These are phyloP conservation scores for Aphanomyces invadans DNA, from an alignment of 352 stramenopile genomes.

Conservation along the genomic window DNA sequence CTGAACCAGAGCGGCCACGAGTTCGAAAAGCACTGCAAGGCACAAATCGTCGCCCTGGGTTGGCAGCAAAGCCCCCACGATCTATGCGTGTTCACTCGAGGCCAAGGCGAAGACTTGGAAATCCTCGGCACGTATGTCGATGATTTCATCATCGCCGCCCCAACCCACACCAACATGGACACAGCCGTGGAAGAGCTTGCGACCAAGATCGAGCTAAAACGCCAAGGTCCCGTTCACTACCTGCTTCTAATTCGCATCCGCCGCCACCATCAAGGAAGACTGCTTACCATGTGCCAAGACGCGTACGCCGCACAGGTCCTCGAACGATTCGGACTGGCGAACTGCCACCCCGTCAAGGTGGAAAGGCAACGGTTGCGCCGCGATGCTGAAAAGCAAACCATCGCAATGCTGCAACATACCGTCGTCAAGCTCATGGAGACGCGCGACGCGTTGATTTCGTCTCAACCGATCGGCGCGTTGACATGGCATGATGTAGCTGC, in stretches of 20 bases:
- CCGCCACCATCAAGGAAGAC: background rate
- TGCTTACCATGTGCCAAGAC: background rate
- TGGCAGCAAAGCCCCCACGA: background rate
- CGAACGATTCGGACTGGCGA: slow-evolving; percentile 18
- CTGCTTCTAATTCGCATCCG: slow-evolving; percentile 21
- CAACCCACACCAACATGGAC: background rate
- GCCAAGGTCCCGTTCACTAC: slow-evolving; percentile 23
- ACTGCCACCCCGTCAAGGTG: background rate
- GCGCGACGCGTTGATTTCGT: no score
- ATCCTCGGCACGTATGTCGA: slow-evolving; percentile 10
- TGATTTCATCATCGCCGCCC: slow-evolving; percentile 15
- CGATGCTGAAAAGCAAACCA: no score
- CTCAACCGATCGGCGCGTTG: no score
- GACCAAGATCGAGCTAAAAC: background rate
- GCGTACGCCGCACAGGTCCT: slow-evolving; percentile 20
- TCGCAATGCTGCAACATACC: no score
- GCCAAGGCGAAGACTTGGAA: background rate
- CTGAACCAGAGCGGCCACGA: background rate
- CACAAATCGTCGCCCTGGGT: background rate
- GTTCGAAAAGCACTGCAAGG: background rate
- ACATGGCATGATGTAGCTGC: no score
- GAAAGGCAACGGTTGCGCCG: no score
- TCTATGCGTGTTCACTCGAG: slow-evolving; percentile 14
- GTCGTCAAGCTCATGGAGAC: no score
- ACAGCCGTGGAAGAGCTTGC: background rate